Percentiles rank a stretch among this genome's conserved stretches.
These are phyloP conservation scores for Xylariomycetidae sp. DNA, from an alignment of 2,329 filamentous ascomycete genomes.

Conservation along the genomic window DNA sequence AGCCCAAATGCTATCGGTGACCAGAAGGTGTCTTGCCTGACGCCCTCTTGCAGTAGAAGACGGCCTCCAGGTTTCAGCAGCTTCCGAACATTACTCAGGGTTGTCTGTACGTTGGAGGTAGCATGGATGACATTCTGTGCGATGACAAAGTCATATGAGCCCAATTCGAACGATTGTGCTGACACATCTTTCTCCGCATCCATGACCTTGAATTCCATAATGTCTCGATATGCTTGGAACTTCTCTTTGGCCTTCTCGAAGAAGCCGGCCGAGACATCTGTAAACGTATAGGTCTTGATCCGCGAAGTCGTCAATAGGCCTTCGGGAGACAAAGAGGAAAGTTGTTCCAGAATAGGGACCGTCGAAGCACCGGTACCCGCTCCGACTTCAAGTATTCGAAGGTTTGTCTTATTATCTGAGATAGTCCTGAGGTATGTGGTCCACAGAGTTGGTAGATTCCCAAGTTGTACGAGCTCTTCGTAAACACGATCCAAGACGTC, in stretches of 20 bases:
- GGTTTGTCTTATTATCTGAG: background rate
- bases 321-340: no score
- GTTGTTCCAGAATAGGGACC: background rate
- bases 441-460: no score
- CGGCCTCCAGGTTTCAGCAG: conserved; percentile 23
- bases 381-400: background rate
- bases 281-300: background rate
- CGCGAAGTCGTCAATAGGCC: background rate
- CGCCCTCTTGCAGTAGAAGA: conserved; percentile 22
- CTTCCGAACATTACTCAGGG: conserved; percentile 19
- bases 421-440: no score
- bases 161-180: conserved; percentile 1
- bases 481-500: no score
- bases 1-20: conserved; percentile 10
- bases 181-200: conserved; percentile 7
- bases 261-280: background rate
- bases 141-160: conserved; percentile 11
- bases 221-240: background rate
- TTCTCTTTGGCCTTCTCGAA: background rate
- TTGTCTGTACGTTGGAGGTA: conserved; percentile 13
- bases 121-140: conserved; percentile 12
- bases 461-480: no score
- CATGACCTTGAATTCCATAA: conserved; percentile 7
- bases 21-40: conserved; percentile 6
- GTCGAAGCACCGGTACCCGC: background rate